Percentiles rank a stretch among this genome's conserved stretches.
These are phyloP conservation scores for Wilcoxina mikolae DNA, from an alignment of 495 filamentous ascomycete species.

Conservation along the genomic window DNA sequence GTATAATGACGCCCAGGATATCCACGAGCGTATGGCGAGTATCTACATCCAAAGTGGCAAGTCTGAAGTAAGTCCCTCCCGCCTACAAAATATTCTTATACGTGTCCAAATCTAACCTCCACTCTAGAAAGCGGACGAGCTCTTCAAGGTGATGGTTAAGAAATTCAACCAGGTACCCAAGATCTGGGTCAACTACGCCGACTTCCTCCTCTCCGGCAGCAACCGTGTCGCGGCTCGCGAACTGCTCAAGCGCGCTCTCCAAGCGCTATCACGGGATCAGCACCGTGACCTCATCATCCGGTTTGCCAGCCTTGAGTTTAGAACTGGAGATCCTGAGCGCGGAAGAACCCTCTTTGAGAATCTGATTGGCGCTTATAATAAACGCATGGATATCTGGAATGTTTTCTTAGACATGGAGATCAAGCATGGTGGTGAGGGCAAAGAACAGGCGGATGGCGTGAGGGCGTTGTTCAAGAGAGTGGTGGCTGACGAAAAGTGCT, in stretches of 20 bases:
- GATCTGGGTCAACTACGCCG: conserved; percentile 89
- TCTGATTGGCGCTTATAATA: conserved; percentile 67
- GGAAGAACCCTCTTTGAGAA: conserved; percentile 91
- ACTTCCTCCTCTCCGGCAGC: conserved; percentile 50
- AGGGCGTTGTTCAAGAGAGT: conserved; percentile 33
- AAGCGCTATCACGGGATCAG: conserved; percentile 56
- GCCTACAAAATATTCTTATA: too few relatives aligned
- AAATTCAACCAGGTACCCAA: conserved; percentile 60
- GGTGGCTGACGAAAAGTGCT: conserved; percentile 13
- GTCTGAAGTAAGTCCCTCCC: conserved; percentile 37
- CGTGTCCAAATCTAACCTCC: conserved; percentile 27
- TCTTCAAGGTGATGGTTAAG: conserved; percentile 74
- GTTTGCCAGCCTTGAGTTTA: conserved; percentile 85
- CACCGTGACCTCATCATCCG: conserved; percentile 64
- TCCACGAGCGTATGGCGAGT: conserved; percentile 76
- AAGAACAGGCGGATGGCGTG: conserved; percentile 20
- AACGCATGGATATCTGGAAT: conserved; percentile 84
- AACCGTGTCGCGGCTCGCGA: conserved; percentile 60
- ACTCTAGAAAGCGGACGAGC: conserved; percentile 65
- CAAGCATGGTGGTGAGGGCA: conserved; percentile 23
- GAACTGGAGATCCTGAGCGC: conserved; percentile 72
- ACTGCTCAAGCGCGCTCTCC: conserved; percentile 70
- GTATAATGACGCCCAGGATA: conserved; percentile 80
- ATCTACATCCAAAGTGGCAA: conserved; percentile 89
- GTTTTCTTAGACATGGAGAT: conserved; percentile 78